Base-by-base conservation (phyloP, 2,329 filamentous ascomycete genomes). In the Fusarium denticulatum region DNA sequence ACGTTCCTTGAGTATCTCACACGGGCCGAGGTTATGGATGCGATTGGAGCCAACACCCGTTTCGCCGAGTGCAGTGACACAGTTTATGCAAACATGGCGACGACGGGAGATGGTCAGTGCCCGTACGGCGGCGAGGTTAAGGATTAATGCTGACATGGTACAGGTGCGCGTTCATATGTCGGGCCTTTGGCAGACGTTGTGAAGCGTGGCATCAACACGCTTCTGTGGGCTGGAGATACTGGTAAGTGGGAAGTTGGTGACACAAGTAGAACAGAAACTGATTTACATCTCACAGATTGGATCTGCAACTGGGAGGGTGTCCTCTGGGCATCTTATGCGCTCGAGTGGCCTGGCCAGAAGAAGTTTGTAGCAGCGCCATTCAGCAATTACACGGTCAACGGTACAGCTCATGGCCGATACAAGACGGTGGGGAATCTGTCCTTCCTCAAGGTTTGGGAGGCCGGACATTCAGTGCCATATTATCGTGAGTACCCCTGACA, bases 281-380 rank as follows among this genome's bases (percentile, higher is more conserved):
- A 75, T 42, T 26, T 7, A 11, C 34, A 15, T 34, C 16, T 20
- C 18, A 42, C 30, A 76, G 88, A 90, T 73, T 89, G 84, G 80
- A 88, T 89, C 60, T 90, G 87, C 74, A 90, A 90, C 79, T 89
- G 87, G 85, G 80, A 86, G 36, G 88, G 88, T n/a, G 84, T 82
- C 37, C 81, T 86, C 11, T 81, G 79, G 16, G 84, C 84, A 4
- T 84, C 86, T 4, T 82, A 89, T 39, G 81, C 82, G 0, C 80
- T 90, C 30, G 79, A 82, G 18, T 89, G 84, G 75, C 66, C 79
- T 3, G 82, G 81, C 6, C 78, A 82, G 13, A 67, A 80, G 1
- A 78, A 82, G 6, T 90, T 89, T 73, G 76, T 63, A 13, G 61
- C 61, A 28, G 65, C 63, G 9, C 39, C 64, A 10, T 77, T 28